Evolutionary conservation across 257 asterid species (phyloP), one percentile per base, ranked within the genome.

Genomic region (Penstemon eatonii): DNA sequence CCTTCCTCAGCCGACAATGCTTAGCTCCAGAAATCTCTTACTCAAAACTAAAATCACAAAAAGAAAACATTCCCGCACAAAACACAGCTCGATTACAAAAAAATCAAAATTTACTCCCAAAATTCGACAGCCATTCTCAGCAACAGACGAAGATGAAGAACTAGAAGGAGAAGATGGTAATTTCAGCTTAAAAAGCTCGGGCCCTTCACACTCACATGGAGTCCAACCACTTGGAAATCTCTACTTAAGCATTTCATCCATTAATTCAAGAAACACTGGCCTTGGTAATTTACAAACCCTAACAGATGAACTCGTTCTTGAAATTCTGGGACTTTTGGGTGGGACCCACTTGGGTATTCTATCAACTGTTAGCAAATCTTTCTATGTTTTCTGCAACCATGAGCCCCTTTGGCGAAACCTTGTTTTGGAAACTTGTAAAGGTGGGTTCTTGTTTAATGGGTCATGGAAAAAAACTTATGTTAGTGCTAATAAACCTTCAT

Each of bases 351-450:
- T 94, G 79, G 96, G 96, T 63, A 74, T 83, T 77, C 72, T 91
- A 70, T 94, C 96, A 10, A 79, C 89, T 63, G 95, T 91, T 36
- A 91, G 96, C 86, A 94, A 89, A 68, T 81, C 96, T n/a, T 84
- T 94, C 56, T 91, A 87, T 64, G 95, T 91, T 75, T 91, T 91
- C 86, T 90, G 96, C 79, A 87, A 82, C 53, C 92, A 93, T 59
- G 95, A 93, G 68, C 95, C 99, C 43, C 96, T 94, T 50, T 91
- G 97, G 99, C 87, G 96, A 82, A 82, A 76, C 73, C 86, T 89
- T 49, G 97, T 89, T 4, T 69, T 93, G 74, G 96, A 86, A 41
- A 76, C 79, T 4, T 76, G 56, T 75, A 69, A 73, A 60, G 84
- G 76, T 73, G 92, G 88, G 11, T 90, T 90, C 74, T 78, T 77